phyloP scores from a whole-genome alignment of 352 stramenopile genomes.

The Albugo candida region DNA sequence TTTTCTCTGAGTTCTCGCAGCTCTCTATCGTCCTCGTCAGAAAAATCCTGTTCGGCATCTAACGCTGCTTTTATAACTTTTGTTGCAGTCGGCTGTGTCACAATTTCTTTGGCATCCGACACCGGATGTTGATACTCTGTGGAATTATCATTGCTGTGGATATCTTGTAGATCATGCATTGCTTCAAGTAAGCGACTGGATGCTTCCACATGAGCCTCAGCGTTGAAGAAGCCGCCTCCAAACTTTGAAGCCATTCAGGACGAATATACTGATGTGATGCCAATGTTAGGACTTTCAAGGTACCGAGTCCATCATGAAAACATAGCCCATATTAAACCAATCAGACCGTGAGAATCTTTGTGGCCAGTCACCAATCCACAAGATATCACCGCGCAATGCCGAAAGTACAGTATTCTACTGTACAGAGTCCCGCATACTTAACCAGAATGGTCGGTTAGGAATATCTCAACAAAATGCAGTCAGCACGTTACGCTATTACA shows the following conservation, averaged over 20 bases:
- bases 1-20: constrained; percentile 45
- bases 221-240: constrained; percentile 46
- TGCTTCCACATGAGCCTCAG: constrained; percentile 41
- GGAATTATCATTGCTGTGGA: background rate
- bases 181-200: constrained; percentile 51
- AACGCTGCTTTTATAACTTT: background rate
- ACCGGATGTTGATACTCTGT: background rate
- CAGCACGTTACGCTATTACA: no score
- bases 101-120: background rate
- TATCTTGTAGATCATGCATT: constrained; percentile 40
- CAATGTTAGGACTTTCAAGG: no score
- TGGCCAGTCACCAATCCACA: no score
- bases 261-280: background rate
- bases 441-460: no score
- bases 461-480: no score
- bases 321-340: no score
- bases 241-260: constrained; percentile 51
- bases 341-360: no score
- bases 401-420: no score
- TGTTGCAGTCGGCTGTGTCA: background rate
- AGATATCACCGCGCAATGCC: no score
- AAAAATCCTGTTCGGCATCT: background rate
- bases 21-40: background rate
- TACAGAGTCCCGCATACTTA: no score
- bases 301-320: no score